These are phyloP conservation scores for Mrakia blollopis DNA, from an alignment of 768 basidiomycete species.

Conservation along the genomic window DNA sequence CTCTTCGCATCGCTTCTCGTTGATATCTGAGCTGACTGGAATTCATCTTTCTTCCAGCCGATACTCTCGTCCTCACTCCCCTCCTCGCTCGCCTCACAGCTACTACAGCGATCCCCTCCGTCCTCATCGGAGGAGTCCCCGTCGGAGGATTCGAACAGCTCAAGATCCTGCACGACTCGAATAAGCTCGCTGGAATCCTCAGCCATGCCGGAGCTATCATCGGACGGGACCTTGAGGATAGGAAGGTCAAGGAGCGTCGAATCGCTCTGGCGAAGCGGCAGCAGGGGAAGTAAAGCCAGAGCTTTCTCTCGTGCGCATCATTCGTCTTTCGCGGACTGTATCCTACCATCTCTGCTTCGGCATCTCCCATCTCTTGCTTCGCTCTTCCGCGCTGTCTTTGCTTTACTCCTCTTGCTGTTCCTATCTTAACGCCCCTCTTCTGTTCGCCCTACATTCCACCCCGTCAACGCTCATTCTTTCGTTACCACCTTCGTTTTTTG, in stretches of 20 bases:
- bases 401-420: no score
- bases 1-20: background rate
- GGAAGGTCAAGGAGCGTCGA: conserved; percentile 10
- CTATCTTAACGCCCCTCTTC: no score
- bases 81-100: background rate
- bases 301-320: no score
- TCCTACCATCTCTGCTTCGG: no score
- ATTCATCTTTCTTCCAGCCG: background rate
- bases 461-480: no score
- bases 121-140: conserved; percentile 25
- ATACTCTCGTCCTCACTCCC: conserved; percentile 13
- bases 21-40: background rate
- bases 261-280: background rate
- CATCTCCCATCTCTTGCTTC: no score
- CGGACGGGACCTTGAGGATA: background rate
- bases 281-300: background rate
- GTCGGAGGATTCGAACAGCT: conserved; percentile 23
- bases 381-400: no score
- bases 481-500: no score
- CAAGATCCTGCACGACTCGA: conserved; percentile 23
- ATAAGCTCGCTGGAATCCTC: conserved; percentile 11
- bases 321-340: no score
- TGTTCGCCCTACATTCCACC: no score
- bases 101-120: background rate
- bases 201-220: background rate